phyloP scores from a whole-genome alignment of 1,284 basidiomycete species.

The Mycena citricolor region DNA sequence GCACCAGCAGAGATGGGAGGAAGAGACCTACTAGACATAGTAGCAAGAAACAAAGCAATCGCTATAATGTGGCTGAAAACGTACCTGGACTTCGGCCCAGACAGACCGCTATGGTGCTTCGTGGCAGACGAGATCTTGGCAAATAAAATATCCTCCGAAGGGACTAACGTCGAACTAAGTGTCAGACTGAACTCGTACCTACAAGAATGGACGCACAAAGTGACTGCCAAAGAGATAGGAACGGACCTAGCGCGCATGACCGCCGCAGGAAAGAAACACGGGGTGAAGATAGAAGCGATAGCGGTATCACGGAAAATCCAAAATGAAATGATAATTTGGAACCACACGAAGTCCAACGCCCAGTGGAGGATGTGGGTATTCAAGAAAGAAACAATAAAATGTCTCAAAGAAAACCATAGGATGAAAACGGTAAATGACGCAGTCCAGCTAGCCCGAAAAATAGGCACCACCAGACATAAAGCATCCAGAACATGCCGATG shows the following conservation, averaged over 20 bases:
- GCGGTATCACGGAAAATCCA: conserved; percentile 14
- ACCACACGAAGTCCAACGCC: conserved; percentile 22
- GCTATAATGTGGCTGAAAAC: conserved; percentile 12
- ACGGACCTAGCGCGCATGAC: conserved; percentile 19
- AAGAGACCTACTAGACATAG: conserved; percentile 8
- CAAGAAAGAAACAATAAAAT: conserved; percentile 4
- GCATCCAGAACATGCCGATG: conserved; percentile 6
- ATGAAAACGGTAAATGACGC: conserved; percentile 17
- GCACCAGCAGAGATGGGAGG: neutral
- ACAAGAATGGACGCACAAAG: conserved; percentile 20
- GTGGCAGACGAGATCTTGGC: conserved; percentile 23
- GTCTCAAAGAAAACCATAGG: conserved; percentile 24
- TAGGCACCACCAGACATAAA: conserved; percentile 1
- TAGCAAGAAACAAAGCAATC: conserved; percentile 12
- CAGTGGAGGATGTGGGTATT: neutral
- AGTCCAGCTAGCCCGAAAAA: conserved; percentile 5
- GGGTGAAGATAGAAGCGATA: conserved; percentile 24
- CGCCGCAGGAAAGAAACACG: conserved; percentile 20
- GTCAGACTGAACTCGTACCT: conserved; percentile 23
- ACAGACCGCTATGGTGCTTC: conserved; percentile 26
- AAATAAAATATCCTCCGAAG: neutral
- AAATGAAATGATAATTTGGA: conserved; percentile 29
- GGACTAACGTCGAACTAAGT: neutral
- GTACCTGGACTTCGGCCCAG: conserved; percentile 15
- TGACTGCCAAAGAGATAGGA: conserved; percentile 12